Evolutionary conservation across 2,329 filamentous ascomycete species (phyloP), one percentile per base, ranked within the genome.

Genomic region (Penicillium sp.): DNA sequence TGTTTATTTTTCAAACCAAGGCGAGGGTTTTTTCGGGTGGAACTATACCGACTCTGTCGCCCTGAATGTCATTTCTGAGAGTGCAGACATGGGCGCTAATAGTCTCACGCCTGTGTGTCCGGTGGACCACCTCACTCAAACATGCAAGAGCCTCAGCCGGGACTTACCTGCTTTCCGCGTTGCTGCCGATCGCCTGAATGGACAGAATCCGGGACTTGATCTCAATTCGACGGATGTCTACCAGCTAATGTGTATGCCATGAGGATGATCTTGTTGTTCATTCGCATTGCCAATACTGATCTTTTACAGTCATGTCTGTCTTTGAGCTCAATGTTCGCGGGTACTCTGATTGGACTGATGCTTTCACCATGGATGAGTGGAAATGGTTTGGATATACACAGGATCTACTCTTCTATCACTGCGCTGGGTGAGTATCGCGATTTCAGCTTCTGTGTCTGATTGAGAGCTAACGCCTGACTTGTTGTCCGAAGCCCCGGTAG

Each of bases 351-450:
- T 71, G 69, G 68, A 69, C 67, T 22, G 58, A 68, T 42, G 65
- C 64, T 5, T 71, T 71, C 56, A 71, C 68, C 19, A 62, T 63
- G 22, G 68, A 71, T 15, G 68, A 70, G 51, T 70, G 68, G 69
- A 63, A 65, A 22, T 62, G 59, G 13, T 68, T 67, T 38, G 65
- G 64, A 13, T 70, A 71, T 37, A 53, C 62, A 4, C 53, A 65
- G 47, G 66, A 70, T 30, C 35, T 70, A 19, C 26, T 58, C 24
- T 71, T 64, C 40, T 71, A 68, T 40, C 70, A 70, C 55, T 71
- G 69, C 19, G 58, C 65, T 15, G 69, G 69, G 68, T 70, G 53
- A 56, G 45, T 33, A 9, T 13, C 13, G n/a, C 10, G 10, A 17
- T 9, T 30, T 33, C 28, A 4, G 19, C 22, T 17, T 19, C 3